These are phyloP conservation scores for Rhinocladiella mackenziei DNA, from an alignment of 2,329 filamentous ascomycete species.

Conservation along the genomic window DNA sequence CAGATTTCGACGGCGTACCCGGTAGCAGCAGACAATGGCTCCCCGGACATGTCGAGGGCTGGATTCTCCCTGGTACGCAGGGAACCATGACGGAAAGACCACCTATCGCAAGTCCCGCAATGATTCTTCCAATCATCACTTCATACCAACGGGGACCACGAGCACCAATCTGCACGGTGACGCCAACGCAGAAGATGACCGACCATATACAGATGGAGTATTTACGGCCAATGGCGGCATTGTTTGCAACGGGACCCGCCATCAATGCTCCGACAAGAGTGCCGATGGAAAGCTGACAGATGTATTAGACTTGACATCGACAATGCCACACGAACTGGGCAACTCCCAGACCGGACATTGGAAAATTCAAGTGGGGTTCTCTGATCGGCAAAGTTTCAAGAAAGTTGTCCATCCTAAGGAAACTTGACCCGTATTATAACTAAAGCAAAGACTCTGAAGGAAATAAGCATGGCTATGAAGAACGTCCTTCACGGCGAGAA, in stretches of 20 bases:
- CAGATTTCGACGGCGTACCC: slow-evolving; percentile 25
- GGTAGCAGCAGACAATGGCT: slow-evolving; percentile 46
- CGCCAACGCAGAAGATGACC: slow-evolving; percentile 43
- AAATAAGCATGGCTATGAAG: slow-evolving; percentile 44
- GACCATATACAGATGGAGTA: slow-evolving; percentile 45
- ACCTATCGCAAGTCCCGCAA: slow-evolving; percentile 47
- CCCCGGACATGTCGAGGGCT: slow-evolving; percentile 46
- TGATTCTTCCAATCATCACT: slow-evolving; percentile 44
- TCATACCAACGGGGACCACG: slow-evolving; percentile 40
- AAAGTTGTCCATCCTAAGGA: slow-evolving; percentile 47
- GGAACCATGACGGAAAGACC: slow-evolving; percentile 46
- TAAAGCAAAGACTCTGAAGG: slow-evolving; percentile 49
- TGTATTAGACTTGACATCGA: neutral
- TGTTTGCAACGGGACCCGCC: slow-evolving; percentile 38
- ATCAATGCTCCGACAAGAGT: slow-evolving; percentile 42
- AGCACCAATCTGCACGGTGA: slow-evolving; percentile 46
- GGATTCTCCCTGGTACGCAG: slow-evolving; percentile 48
- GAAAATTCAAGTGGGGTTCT: slow-evolving; percentile 38
- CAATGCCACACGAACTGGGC: neutral
- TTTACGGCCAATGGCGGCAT: slow-evolving; percentile 41
- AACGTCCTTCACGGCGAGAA: slow-evolving; percentile 43
- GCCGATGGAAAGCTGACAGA: slow-evolving; percentile 39
- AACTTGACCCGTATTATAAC: slow-evolving; percentile 45
- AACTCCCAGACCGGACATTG: slow-evolving; percentile 40
- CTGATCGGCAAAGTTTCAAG: slow-evolving; percentile 40